A percentile compares a stretch with the other conserved stretches of the same genome.
Conservation (phyloP, 73 alveolate genomes). For the Urostyla sp. region DNA sequence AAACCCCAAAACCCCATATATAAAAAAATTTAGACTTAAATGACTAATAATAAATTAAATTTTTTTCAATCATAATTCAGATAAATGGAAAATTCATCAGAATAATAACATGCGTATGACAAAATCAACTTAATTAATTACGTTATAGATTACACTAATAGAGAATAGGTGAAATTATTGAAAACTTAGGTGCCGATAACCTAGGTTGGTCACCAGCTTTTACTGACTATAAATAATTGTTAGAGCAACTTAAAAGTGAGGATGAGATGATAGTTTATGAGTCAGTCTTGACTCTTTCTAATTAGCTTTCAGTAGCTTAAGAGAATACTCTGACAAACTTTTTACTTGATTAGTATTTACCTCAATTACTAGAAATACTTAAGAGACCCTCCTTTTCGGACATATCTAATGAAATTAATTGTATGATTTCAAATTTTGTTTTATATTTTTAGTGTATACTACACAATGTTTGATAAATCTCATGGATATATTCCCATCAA, state of each 20-base stretch:
- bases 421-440: conserved; percentile 16
- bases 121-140: too few relatives aligned
- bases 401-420: conserved; percentile 53
- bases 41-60: too few relatives aligned
- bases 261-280: conserved; percentile 69
- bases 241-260: conserved; percentile 41
- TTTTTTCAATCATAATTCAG: too few relatives aligned
- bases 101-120: too few relatives aligned
- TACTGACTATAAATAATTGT: conserved; percentile 32
- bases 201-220: conserved; percentile 54
- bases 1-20: too few relatives aligned
- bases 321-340: conserved; percentile 62
- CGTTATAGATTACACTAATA: too few relatives aligned
- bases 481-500: conserved; percentile 73
- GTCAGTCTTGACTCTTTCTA: conserved; percentile 34
- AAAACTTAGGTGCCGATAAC: conserved; percentile 44
- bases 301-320: conserved; percentile 62
- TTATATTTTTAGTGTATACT: conserved; percentile 36
- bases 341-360: conserved; percentile 45
- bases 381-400: conserved; percentile 53
- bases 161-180: too few relatives aligned
- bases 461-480: conserved; percentile 57
- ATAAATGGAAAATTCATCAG: too few relatives aligned
- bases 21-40: too few relatives aligned
- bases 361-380: conserved; percentile 40